phyloP scores from a whole-genome alignment of 305 asterid genomes.

The Salvia sclarea region DNA sequence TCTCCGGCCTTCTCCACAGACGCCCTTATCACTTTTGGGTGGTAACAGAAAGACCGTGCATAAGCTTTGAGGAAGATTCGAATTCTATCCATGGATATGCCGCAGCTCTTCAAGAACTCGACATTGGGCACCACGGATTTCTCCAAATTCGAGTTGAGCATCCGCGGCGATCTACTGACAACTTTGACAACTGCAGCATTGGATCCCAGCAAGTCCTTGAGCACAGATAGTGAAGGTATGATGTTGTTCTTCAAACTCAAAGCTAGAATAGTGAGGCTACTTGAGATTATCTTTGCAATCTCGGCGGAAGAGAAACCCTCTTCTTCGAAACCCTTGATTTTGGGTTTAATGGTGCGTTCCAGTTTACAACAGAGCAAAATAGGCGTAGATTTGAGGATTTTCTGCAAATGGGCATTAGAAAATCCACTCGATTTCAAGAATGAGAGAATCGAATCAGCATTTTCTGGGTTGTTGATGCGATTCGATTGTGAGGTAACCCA shows the following conservation, averaged over 20 bases:
- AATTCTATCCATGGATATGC: neutral
- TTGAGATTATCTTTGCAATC: neutral
- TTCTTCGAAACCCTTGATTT: constrained; percentile 1
- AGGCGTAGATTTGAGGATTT: neutral
- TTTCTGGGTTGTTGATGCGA: neutral
- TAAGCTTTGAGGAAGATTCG: neutral
- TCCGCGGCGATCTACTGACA: neutral
- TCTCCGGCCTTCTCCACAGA: neutral
- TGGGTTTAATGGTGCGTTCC: constrained; percentile 3
- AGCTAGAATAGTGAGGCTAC: neutral
- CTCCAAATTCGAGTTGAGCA: neutral
- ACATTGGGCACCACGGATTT: neutral
- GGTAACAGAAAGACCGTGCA: neutral
- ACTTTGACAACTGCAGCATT: neutral
- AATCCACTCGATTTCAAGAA: constrained; percentile 6
- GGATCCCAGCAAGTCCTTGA: neutral
- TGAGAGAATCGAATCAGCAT: neutral
- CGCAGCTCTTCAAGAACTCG: neutral
- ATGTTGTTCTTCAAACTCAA: neutral
- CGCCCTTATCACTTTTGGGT: neutral
- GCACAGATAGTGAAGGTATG: neutral
- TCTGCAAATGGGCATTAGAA: constrained; percentile 5
- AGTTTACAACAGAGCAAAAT: neutral
- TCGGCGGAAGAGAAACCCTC: neutral
- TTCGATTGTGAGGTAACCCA: neutral